Base-by-base conservation (phyloP, 1,284 basidiomycete genomes). In the Cryptococcus wingfieldii region DNA sequence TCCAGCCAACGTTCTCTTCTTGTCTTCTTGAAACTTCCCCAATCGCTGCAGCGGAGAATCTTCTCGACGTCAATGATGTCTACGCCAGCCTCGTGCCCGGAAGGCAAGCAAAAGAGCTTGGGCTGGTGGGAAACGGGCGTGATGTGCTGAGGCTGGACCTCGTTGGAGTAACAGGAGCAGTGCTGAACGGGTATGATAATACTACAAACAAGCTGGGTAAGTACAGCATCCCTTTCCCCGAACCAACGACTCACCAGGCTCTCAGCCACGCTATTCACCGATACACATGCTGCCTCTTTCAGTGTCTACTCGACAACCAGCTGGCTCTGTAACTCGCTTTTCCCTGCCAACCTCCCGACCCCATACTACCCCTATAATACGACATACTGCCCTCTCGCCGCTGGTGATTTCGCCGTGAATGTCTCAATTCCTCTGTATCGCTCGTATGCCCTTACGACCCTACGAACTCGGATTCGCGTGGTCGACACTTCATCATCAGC, bases 341-440 rank as follows among this genome's bases (percentile, higher is more conserved):
- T 86, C 31, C 83, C 88, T 10, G 85, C 87, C 8, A 84, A 84
- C 8, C 79, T 88, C 18, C 81, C 84, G 13, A 53, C 70, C 8
- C 66, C 71, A 1, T 74, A 74, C 56, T 58, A 54, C 25, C 69
- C 74, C n/a, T 76, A 77, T 64, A 77, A 80, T 59, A 72, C 72
- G 34, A 80, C 80, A 16, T 90, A 85, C 69, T 95, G 91, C 71
- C 88, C 89, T 10, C 77, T 93, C 46, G 68, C 79, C 2, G 79
- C 84, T 2, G 93, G 93, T 1, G 82, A 83, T 13, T 87, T 96
- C 67, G 92, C 86, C 0, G 83, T 98, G 66, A 86, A 90, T 28
- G 80, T 90, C 9, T 81, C 83, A 9, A 82, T 93, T 43, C 87
- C 87, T 0, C 83, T 91, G 69, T 82, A 82, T 47, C 72, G 81